Percentiles rank a stretch among this genome's conserved stretches.
Evolutionary conservation across 768 basidiomycete species (phyloP).

Genomic region (Boletus eberwhitei): DNA sequence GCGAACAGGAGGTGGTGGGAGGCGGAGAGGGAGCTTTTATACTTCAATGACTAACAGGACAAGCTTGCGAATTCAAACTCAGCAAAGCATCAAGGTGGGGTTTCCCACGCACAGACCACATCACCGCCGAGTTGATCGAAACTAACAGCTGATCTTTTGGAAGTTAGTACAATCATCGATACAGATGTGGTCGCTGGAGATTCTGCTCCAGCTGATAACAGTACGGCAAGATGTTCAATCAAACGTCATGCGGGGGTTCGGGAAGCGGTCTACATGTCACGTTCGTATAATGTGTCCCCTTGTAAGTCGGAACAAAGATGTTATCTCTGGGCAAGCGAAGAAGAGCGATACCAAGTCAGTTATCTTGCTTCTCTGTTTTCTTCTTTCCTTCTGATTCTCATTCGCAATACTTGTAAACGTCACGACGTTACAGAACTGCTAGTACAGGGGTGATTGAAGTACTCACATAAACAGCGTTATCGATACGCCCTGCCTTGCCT

Average conservation of each 20-base stretch:
- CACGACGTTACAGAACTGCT: background rate
- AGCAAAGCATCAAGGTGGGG: conserved; percentile 23
- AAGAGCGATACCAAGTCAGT: too few relatives aligned
- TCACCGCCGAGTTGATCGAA: background rate
- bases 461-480: background rate
- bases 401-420: background rate
- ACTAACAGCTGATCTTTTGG: too few relatives aligned
- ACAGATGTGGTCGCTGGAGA: background rate
- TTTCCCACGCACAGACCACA: conserved; percentile 49
- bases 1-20: conserved; percentile 34
- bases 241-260: background rate
- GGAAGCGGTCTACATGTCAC: background rate
- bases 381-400: background rate
- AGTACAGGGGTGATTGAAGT: background rate
- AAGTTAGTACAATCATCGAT: background rate
- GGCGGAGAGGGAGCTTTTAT: conserved; percentile 38
- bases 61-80: conserved; percentile 43
- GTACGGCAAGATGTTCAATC: background rate
- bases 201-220: background rate
- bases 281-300: background rate
- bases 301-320: background rate
- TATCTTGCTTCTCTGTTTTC: background rate
- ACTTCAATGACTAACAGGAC: conserved; percentile 36
- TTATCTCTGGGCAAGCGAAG: background rate
- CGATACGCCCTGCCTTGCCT: background rate